Percentiles rank a stretch among this genome's conserved stretches.
Conservation (phyloP, 2,329 filamentous ascomycete species). For the Rasamsonia emersonii region DNA sequence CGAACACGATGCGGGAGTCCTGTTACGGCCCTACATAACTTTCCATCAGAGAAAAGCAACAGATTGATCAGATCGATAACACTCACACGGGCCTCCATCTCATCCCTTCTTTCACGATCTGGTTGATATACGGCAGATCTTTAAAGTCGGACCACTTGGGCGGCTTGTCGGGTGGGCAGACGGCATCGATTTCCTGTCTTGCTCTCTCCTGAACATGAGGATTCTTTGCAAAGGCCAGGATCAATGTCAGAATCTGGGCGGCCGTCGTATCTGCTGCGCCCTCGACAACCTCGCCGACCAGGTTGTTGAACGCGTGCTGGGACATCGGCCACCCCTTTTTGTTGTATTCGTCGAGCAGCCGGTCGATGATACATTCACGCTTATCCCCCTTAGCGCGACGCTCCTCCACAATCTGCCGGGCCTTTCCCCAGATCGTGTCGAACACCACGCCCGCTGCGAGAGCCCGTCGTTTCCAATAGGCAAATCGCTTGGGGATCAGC, state of each 20-base stretch:
- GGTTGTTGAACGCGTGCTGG: conserved; percentile 3
- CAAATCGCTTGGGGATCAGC: conserved; percentile 30
- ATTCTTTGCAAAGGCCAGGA: conserved; percentile 2
- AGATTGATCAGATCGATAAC: too few species aligned
- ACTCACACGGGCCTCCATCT: conserved; percentile 23
- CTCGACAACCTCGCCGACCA: neutral
- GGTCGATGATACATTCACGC: neutral
- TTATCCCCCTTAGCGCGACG: neutral
- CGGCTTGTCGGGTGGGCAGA: neutral
- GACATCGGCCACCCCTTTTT: conserved; percentile 1
- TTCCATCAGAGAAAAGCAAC: conserved; percentile 4
- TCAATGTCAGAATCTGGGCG: neutral
- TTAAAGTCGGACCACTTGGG: conserved; percentile 16
- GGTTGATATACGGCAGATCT: conserved; percentile 21
- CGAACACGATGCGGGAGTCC: conserved; percentile 8
- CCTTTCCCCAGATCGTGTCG: neutral
- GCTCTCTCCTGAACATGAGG: neutral
- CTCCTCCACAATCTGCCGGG: neutral
- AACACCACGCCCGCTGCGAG: too few species aligned
- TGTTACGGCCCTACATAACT: conserved; percentile 7
- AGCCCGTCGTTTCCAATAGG: too few species aligned
- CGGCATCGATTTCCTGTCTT: neutral
- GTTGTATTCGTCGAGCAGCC: neutral
- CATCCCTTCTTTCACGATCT: conserved; percentile 25
- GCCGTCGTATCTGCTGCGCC: conserved; percentile 1